Evolutionary conservation across 164 flowering plant species (phyloP).

Genomic region (Amborella trichopoda): DNA sequence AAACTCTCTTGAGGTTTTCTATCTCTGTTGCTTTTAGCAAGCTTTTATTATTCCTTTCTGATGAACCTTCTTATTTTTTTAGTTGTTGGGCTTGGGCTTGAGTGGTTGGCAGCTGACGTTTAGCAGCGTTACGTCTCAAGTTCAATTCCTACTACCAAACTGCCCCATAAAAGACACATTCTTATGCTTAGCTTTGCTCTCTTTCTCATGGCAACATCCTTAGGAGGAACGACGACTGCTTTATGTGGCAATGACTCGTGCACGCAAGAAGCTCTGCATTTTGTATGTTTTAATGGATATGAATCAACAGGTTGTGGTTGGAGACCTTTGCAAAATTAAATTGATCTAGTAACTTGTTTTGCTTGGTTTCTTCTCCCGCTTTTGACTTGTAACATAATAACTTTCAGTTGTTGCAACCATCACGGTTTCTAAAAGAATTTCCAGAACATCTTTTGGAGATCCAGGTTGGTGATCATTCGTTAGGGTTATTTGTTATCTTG

Average conservation of each 20-base stretch:
- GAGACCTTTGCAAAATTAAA: conserved; percentile 3
- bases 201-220: background rate
- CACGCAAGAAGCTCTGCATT: conserved; percentile 67
- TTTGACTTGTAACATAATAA: conserved; percentile 1
- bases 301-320: conserved; percentile 92
- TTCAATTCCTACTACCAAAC: too few relatives aligned
- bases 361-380: background rate
- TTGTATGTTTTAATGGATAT: conserved; percentile 65
- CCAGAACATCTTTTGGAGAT: conserved; percentile 60
- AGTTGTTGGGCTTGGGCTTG: too few relatives aligned
- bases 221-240: conserved; percentile 88
- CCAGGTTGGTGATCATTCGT: conserved; percentile 59
- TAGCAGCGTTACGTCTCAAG: too few relatives aligned
- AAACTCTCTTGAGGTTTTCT: conserved; percentile 50
- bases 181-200: background rate
- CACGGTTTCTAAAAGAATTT: conserved; percentile 80
- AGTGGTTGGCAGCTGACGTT: too few relatives aligned
- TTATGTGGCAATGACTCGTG: conserved; percentile 97
- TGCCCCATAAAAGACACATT: too few relatives aligned
- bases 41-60: too few relatives aligned
- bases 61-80: too few relatives aligned
- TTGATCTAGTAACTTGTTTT: background rate
- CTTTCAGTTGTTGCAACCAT: conserved; percentile 79
- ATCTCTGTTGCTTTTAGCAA: too few relatives aligned
- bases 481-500: too few relatives aligned